Evolutionary conservation across 768 basidiomycete genomes (phyloP).

Genomic region (Exidia glandulosa): DNA sequence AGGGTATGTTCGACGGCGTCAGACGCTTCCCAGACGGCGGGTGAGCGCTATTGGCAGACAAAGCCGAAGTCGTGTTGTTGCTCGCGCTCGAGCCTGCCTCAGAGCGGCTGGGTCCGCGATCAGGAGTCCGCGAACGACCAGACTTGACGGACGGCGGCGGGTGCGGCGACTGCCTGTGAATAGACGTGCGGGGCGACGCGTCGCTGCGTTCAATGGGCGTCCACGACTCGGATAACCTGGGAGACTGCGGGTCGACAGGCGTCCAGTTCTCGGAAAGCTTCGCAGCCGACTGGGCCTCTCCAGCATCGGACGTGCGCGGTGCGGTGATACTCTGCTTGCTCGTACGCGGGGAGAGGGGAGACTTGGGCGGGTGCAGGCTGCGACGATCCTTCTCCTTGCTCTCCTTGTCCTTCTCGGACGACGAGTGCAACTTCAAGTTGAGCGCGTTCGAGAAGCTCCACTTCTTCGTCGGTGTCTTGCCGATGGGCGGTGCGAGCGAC

Average conservation of each 20-base stretch:
- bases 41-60: conserved; percentile 41
- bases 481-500: conserved; percentile 22
- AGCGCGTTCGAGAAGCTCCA: conserved; percentile 90
- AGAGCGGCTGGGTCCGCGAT: conserved; percentile 52
- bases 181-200: not conserved
- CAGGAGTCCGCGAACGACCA: conserved; percentile 46
- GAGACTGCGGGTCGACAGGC: not conserved
- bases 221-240: conserved; percentile 3
- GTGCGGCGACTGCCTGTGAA: not conserved
- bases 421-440: conserved; percentile 45
- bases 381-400: not conserved
- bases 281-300: not conserved
- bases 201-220: not conserved
- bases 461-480: conserved; percentile 86
- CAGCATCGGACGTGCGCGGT: not conserved
- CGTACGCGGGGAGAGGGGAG: conserved; percentile 39
- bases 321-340: not conserved
- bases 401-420: not conserved
- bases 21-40: conserved; percentile 67
- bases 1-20: conserved; percentile 87
- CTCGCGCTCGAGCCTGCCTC: conserved; percentile 70
- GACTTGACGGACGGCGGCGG: not conserved
- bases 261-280: not conserved
- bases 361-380: conserved; percentile 13
- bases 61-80: conserved; percentile 43